Base-by-base conservation (phyloP, 352 stramenopile species). In the Heterotrichella gracilis region DNA sequence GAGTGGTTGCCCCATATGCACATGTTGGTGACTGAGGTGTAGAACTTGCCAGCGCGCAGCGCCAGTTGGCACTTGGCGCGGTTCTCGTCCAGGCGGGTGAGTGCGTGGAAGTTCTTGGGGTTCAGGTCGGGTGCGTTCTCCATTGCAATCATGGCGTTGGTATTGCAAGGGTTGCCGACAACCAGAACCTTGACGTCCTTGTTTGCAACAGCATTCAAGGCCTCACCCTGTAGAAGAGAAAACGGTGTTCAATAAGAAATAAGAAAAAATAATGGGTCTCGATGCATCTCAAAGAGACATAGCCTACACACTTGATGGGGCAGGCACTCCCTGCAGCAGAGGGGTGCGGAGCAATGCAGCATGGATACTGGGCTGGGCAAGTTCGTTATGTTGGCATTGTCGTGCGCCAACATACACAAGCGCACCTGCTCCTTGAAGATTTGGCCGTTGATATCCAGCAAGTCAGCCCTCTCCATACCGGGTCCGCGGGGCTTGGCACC, bases 1-100 rank as follows among this genome's bases (percentile, higher is more conserved):
- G 82, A 90, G 79, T 93, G 85, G 72, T 93, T 93, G 69, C 85
- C 85, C 82, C 84, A 93, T 66, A 92, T 87, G 67, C 85, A 73
- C 66, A 80, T 80, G 71, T 87, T 85, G 68, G 73, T 76, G 4
- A 92, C 77, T 70, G 89, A 79, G 69, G 39, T 72, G n/a, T 67
- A 3, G 3, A 64, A 19, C 20, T 71, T 22, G 42, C 41, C 72
- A 9, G 21, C n/a, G n/a, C n/a, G n/a, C n/a, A n/a, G n/a, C n/a
- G n/a, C n/a, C n/a, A n/a, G n/a, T n/a, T n/a, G n/a, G n/a, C n/a
- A n/a, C n/a, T n/a, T n/a, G n/a, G n/a, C 75, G n/a, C 85, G 81
- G 71, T 93, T 83, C 74, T 91, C 81, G 71, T 93, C 85, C 23
- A 91, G 77, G 25, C 84, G 79, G 22, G 82, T 92, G 69, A 93